Evolutionary conservation across 768 basidiomycete species (phyloP).

Genomic region (Rhizopogon salebrosus): DNA sequence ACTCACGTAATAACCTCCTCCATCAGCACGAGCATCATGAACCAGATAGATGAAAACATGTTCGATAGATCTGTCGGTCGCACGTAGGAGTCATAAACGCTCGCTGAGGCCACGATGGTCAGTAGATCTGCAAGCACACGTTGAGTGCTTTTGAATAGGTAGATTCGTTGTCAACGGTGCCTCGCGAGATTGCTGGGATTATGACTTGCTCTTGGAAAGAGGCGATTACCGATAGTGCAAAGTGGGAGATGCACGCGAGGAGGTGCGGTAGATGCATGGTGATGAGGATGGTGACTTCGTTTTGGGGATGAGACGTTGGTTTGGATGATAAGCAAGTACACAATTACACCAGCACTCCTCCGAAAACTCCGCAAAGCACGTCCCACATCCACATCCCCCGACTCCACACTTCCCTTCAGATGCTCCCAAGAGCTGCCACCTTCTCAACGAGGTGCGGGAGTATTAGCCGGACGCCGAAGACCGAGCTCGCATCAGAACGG

Average conservation of each 20-base stretch:
- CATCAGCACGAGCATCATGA: slow-evolving; percentile 74
- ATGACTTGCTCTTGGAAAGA: slow-evolving; percentile 23
- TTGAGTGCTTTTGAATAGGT: slow-evolving; percentile 35
- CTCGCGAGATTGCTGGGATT: slow-evolving; percentile 10
- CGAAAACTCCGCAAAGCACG: too few species aligned
- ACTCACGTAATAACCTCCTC: slow-evolving; percentile 89
- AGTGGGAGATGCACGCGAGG: too few species aligned
- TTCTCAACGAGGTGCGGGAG: too few species aligned
- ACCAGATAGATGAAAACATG: slow-evolving; percentile 33
- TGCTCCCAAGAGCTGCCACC: too few species aligned
- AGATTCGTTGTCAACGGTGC: slow-evolving; percentile 16
- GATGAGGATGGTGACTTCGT: too few species aligned
- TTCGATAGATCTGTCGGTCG: slow-evolving; percentile 61
- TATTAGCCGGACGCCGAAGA: too few species aligned
- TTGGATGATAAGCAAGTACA: too few species aligned
- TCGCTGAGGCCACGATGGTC: slow-evolving; percentile 67
- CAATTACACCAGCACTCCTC: too few species aligned
- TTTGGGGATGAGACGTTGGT: too few species aligned
- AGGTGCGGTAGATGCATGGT: slow-evolving; percentile 11
- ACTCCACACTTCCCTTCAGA: too few species aligned
- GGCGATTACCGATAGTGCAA: slow-evolving; percentile 25
- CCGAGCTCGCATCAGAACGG: too few species aligned
- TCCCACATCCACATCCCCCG: too few species aligned
- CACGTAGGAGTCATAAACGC: slow-evolving; percentile 82
- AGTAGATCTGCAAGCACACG: slow-evolving; percentile 71